Base-by-base conservation (phyloP, 768 basidiomycete species). In the Strobilomyces echinocephalus region DNA sequence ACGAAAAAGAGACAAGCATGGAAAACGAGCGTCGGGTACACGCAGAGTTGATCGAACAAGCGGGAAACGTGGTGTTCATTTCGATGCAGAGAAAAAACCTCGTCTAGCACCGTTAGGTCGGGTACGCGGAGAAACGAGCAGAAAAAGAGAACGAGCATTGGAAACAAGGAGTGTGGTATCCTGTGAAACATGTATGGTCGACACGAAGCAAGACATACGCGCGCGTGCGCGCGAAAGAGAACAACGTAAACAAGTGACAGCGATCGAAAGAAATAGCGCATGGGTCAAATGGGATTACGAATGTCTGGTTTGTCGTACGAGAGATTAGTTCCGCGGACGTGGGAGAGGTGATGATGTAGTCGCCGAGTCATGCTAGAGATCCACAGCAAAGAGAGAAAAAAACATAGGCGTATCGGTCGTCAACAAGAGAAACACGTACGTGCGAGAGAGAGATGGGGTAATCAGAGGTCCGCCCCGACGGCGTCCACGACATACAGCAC, bases 401-500 rank as follows among this genome's bases (percentile, higher is more conserved):
- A 31, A 41, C 21, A 33, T 41, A 15, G 36, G 50, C 56, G 20
- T 55, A 44, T 56, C 40, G 40, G 50, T 61, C 59, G 24, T 63
- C 52, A 56, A 48, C 24, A 53, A 30, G 31, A 40, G 28, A 15
- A 8, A 34, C 1, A n/a, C 38, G 41, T 2, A 18, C 38, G 15
- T 26, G 15, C 31, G 12, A 16, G 41, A 21, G n/a, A n/a, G n/a
- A n/a, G 12, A 18, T n/a, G 8, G 36, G n/a, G 31, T 35, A 28
- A 36, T 79, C 67, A 86, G 48, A 85, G 63, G 71, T 84, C 82
- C 12, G 78, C 71, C 5, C 83, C 88, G 38, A 88, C 83, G 34
- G 91, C 91, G 65, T 91, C 88, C 31, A 92, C 83, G 28, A 92
- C 90, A 64, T 92, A 91, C 49, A 92, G 73, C 51, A 92, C 88